Percentiles rank a stretch among this genome's conserved stretches.
These are phyloP conservation scores for Mycena albidolilacea DNA, from an alignment of 768 basidiomycete species.

Conservation along the genomic window DNA sequence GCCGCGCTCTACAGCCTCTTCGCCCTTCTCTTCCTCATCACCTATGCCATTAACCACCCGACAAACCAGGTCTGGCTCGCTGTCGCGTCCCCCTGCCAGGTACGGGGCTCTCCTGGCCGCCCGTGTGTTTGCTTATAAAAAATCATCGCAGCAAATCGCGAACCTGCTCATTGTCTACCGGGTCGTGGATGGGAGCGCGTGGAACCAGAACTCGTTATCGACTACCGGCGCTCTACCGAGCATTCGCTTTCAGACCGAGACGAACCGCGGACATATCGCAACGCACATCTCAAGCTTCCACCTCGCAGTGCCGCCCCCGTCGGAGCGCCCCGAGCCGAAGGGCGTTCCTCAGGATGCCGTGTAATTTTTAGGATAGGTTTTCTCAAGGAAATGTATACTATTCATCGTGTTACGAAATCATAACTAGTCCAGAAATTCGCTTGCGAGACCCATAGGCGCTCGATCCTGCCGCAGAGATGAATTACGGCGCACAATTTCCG, in stretches of 20 bases:
- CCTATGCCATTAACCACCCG: constrained; percentile 57
- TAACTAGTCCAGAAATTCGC: too few species aligned
- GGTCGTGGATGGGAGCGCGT: constrained; percentile 57
- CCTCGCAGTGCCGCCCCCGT: constrained; percentile 15
- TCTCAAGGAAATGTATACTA: too few species aligned
- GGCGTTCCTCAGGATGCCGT: not conserved
- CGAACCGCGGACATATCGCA: constrained; percentile 2
- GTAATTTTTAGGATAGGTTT: too few species aligned
- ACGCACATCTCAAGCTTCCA: constrained; percentile 31
- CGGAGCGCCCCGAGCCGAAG: constrained; percentile 14
- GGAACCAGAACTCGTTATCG: constrained; percentile 48
- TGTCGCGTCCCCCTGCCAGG: constrained; percentile 53
- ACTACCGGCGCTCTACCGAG: constrained; percentile 29
- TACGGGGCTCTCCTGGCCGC: constrained; percentile 22
- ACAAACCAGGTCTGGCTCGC: constrained; percentile 57
- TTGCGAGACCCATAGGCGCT: too few species aligned
- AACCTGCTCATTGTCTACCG: constrained; percentile 60
- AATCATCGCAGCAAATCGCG: constrained; percentile 48
- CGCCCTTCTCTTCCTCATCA: constrained; percentile 57
- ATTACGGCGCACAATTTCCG: too few species aligned
- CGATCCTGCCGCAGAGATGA: too few species aligned
- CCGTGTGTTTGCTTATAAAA: not conserved
- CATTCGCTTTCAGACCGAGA: constrained; percentile 29
- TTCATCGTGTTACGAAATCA: too few species aligned
- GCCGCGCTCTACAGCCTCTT: constrained; percentile 61